Evolutionary conservation across 805 yeast genomes (phyloP).

Genomic region (Hanseniaspora pseudoguilliermondii): DNA sequence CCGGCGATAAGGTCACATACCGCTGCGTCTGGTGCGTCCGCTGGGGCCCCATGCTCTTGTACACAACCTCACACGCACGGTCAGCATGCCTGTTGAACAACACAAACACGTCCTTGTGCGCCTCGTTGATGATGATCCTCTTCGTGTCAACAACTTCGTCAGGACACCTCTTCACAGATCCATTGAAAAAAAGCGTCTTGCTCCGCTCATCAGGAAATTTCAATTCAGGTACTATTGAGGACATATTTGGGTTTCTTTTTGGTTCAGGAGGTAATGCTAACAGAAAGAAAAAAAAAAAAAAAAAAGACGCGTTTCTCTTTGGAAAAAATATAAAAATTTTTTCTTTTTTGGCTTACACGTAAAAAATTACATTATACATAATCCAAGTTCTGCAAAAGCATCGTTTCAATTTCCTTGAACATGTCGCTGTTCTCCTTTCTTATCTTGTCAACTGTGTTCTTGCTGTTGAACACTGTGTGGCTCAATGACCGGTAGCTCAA

Average conservation of each 20-base stretch:
- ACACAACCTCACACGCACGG: conserved; percentile 34
- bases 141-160: not conserved
- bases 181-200: conserved; percentile 35
- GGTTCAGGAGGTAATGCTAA: too few relatives aligned
- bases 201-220: conserved; percentile 43
- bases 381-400: conserved; percentile 11
- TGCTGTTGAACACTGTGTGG: conserved; percentile 7
- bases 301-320: too few relatives aligned
- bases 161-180: conserved; percentile 25
- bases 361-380: too few relatives aligned
- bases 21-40: conserved; percentile 7
- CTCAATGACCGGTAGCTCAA: conserved; percentile 13
- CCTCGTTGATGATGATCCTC: not conserved
- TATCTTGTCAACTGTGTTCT: conserved; percentile 12
- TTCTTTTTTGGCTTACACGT: not conserved
- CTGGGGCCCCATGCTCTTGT: conserved; percentile 46
- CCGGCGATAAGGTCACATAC: conserved; percentile 66
- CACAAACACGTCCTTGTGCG: conserved; percentile 3
- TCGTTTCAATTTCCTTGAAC: conserved; percentile 12
- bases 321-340: too few relatives aligned
- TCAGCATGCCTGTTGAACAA: not conserved
- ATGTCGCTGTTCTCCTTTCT: conserved; percentile 13
- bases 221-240: conserved; percentile 40
- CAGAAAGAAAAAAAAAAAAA: not conserved
- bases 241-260: conserved; percentile 17